Evolutionary conservation across 1,139 yeast genomes (phyloP), one percentile per base, ranked within the genome.

Genomic region (Candida tetrigidarum): DNA sequence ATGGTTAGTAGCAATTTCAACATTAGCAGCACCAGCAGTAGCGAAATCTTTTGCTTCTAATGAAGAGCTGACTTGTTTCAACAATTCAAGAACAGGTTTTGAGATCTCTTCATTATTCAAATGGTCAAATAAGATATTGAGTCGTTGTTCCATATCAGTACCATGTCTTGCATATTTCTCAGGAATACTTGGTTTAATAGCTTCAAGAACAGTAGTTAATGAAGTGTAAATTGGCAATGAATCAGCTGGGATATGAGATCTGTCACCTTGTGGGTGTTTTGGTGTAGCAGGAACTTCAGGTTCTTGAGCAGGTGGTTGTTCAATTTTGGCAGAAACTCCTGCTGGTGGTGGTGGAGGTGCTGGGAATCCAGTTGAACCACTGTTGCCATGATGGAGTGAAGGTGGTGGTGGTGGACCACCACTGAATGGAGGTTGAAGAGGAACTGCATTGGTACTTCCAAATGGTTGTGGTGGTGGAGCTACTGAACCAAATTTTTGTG

Each of bases 101-200:
- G 86, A 72, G 51, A 84, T 67, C 44, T 86, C 93, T 48, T 80
- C 83, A 55, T 85, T 87, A 64, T 86, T 87, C 69, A 93, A 79
- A 58, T 85, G 93, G 56, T 85, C 93, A 63, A 80, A 90, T 56
- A 93, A 73, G 47, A 90, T 78, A 54, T 81, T 79, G 49, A 93
- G 69, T 63, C 98, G 81, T 69, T 86, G 86, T 56, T 84, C 93
- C 63, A 96, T 84, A 62, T 93, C 98, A 43, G 71, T 73, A 41
- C 87, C 80, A 59, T 91, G 97, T 51, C 83, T 85, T 32, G 76
- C 64, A 60, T 81, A 90, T 61, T 81, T 84, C 45, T 81, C 87
- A 18, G 97, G 97, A 41, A 91, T 79, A 40, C 73, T 72, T 16
- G 96, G 96, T 55, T 83, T 81, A 20, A 89, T 83, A 19, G 80